Evolutionary conservation across 2,329 filamentous ascomycete species (phyloP).

Genomic region (Endoconidiophora polonica): DNA sequence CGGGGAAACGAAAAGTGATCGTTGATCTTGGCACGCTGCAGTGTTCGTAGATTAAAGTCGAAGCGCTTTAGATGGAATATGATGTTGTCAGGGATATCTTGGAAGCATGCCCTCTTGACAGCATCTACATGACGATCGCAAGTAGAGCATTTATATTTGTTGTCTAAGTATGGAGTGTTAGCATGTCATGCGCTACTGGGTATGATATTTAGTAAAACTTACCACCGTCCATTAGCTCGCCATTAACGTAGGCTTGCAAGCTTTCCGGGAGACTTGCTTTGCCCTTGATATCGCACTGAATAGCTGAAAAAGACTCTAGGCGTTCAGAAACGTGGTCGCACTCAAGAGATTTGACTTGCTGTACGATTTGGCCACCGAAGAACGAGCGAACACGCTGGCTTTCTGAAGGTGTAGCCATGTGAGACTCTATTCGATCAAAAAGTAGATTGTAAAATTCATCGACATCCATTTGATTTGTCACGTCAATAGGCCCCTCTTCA

Average conservation of each 20-base stretch:
- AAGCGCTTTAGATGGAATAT: constrained; percentile 92
- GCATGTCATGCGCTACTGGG: constrained; percentile 2
- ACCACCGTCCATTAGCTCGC: constrained; percentile 88
- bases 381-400: constrained; percentile 65
- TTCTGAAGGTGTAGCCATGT: constrained; percentile 49
- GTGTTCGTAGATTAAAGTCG: constrained; percentile 60
- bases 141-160: constrained; percentile 92
- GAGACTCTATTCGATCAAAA: constrained; percentile 78
- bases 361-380: constrained; percentile 80
- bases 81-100: constrained; percentile 80
- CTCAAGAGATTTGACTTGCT: constrained; percentile 90
- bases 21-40: constrained; percentile 84
- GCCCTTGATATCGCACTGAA: constrained; percentile 92
- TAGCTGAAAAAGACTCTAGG: constrained; percentile 79
- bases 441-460: constrained; percentile 94
- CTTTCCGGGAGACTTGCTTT: constrained; percentile 74
- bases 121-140: constrained; percentile 84
- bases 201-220: constrained; percentile 17
- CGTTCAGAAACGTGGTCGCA: constrained; percentile 86
- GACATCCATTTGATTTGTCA: constrained; percentile 89
- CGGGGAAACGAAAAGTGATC: constrained; percentile 81
- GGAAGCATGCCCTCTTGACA: constrained; percentile 82
- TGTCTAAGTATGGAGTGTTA: constrained; percentile 38
- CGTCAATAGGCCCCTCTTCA: constrained; percentile 68
- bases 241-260: constrained; percentile 84